These are phyloP conservation scores for Inga leiocalycina DNA, from an alignment of 306 rosid species.

Conservation along the genomic window DNA sequence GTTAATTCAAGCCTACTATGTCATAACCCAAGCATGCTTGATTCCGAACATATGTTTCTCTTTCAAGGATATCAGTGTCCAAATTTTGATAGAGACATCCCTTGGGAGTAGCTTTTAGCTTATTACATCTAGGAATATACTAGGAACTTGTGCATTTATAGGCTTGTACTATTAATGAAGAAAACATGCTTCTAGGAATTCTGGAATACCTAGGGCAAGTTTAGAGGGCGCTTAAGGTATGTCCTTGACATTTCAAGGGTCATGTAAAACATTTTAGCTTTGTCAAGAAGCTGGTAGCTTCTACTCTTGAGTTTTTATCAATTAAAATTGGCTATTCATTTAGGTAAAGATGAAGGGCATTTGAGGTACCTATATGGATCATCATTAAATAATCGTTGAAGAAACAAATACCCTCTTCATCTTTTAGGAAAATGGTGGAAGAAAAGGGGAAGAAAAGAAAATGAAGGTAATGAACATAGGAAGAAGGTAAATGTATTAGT, in stretches of 20 bases:
- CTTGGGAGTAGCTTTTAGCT: neutral
- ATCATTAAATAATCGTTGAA: neutral
- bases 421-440: too few species aligned
- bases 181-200: too few species aligned
- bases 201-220: neutral
- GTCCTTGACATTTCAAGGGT: neutral
- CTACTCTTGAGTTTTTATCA: neutral
- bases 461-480: too few species aligned
- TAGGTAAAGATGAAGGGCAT: neutral
- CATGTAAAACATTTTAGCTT: neutral
- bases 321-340: too few species aligned
- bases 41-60: too few species aligned
- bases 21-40: too few species aligned
- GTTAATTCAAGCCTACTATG: too few species aligned
- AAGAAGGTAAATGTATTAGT: neutral
- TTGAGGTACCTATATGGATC: neutral
- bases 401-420: neutral
- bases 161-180: neutral
- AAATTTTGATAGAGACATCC: too few species aligned
- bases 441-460: too few species aligned
- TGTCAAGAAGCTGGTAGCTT: neutral
- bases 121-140: neutral
- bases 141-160: neutral
- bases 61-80: too few species aligned
- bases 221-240: neutral